Evolutionary conservation across 2,329 filamentous ascomycete species (phyloP), one percentile per base, ranked within the genome.

Genomic region (Aspergillus puulaauensis): DNA sequence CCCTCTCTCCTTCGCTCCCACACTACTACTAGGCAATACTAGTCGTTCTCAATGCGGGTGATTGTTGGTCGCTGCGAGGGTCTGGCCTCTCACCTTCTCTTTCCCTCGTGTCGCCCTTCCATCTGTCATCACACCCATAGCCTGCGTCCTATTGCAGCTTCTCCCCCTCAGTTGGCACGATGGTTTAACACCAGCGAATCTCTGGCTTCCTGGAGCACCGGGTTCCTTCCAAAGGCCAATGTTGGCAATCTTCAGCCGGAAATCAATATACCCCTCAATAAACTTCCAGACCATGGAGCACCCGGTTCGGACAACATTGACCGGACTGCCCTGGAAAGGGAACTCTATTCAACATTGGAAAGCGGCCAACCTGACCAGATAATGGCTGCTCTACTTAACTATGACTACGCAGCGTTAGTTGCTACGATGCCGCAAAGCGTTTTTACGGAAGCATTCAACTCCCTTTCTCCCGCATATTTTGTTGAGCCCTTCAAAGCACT

Each of bases 391-490:
- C 59, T 79, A 57, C 62, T 64, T 11, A 65, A 75, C 46, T 68
- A 70, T 52, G 64, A 64, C 44, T 74, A 69, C 60, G 61, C 61
- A 17, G 52, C 62, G 11, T 50, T 72, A 19, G 62, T 75, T 49
- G 64, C 68, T 53, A 66, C 64, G 5, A 69, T 91, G 21, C 79
- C 87, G 0, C 70, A 78, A 2, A 76, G 80, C 1, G 81, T 81
- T 1, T 86, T 91, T 66, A 84, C 85, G 1, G 85, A 89, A 61
- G 81, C 89, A 9, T 70, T 93, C 31, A 80, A 81, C 35, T 78
- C 80, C 5, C 72, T 92, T 8, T 85, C 90, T 57, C 87, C 89
- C 0, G 66, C 72, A 23, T 71, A 81, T 61, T 80, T 83, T 59
- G 63, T 84, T 41, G 70, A 75, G 23, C 74, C 75, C 1, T 77